Base-by-base conservation (phyloP, 2,329 filamentous ascomycete genomes). In the Shiraia bambusicola region DNA sequence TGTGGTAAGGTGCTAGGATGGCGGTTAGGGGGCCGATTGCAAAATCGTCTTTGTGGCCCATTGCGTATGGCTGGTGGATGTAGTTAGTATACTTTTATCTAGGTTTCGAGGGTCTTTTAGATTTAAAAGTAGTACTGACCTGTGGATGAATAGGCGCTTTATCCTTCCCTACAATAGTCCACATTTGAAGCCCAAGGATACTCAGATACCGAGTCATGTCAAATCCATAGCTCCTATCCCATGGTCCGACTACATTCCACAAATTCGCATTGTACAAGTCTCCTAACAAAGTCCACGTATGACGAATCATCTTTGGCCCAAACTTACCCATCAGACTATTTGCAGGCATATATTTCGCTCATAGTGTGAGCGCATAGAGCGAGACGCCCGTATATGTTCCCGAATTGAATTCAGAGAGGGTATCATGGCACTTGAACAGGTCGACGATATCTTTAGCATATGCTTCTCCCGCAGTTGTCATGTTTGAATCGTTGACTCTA, bases 341-440 rank as follows among this genome's bases (percentile, higher is more conserved):
- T 4, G 69, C 54, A 0, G 77, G 74, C 12, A 82, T 66, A 51
- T 85, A 85, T 47, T 82, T 82, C 10, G 74, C 74, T 76, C 79
- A 82, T 0, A 84, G 61, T 2, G 77, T 75, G 5, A 85, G 65
- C 0, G 78, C 81, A 34, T 73, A 81, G 2, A 85, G 66, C 0
- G 78, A 81, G 0, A 85, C 78, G 0, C 82, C 82, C 0, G 79
- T 78, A 52, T 85, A 85, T 0, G 82, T 85, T 4, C 78, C 77
- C 0, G 75, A 77, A 52, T 83, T 83, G 61, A 82, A 84, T 50
- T 84, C 81, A 2, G 78, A 81, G 1, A 85, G 70, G 0, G 81
- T 84, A 45, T 77, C 67, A 39, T 75, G 72, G 4, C 71, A 68
- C 45, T 76, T 69, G 49, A 83, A 85, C 0, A 85, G 70, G 22